Conservation (phyloP, 2,329 filamentous ascomycete genomes). For the Fusarium multiceps region DNA sequence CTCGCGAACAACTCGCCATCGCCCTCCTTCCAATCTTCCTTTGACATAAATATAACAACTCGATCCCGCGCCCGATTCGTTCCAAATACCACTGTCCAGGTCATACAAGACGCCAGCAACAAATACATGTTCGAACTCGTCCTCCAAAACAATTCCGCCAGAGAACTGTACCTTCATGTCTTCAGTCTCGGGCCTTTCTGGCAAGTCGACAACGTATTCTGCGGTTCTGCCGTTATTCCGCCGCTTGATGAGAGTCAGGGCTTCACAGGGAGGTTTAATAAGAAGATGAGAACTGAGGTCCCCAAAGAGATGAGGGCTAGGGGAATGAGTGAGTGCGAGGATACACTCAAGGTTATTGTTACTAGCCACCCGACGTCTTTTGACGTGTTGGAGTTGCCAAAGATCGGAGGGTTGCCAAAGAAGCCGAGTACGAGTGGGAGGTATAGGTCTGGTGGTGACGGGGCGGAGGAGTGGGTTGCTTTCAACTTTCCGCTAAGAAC, state of each 20-base stretch:
- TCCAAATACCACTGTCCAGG: not conserved
- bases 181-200: constrained; percentile 6
- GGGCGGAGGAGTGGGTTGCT: not conserved
- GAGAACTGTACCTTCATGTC: not conserved
- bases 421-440: not conserved
- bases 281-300: constrained; percentile 11
- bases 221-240: not conserved
- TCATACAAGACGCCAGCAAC: not conserved
- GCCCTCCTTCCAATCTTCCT: not conserved
- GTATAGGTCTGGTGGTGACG: not conserved
- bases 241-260: not conserved
- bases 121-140: not conserved
- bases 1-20: not conserved
- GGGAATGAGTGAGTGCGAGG: not conserved
- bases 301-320: not conserved
- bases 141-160: not conserved
- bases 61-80: not conserved
- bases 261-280: not conserved
- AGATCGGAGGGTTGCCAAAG: not conserved
- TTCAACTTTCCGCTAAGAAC: no score
- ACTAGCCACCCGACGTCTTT: constrained; percentile 33
- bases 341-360: constrained; percentile 24
- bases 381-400: constrained; percentile 12
- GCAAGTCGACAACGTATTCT: not conserved
- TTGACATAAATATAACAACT: not conserved